Evolutionary conservation across 208 protist genomes (phyloP), one percentile per base, ranked within the genome.

Genomic region (Trypanosoma congolense): DNA sequence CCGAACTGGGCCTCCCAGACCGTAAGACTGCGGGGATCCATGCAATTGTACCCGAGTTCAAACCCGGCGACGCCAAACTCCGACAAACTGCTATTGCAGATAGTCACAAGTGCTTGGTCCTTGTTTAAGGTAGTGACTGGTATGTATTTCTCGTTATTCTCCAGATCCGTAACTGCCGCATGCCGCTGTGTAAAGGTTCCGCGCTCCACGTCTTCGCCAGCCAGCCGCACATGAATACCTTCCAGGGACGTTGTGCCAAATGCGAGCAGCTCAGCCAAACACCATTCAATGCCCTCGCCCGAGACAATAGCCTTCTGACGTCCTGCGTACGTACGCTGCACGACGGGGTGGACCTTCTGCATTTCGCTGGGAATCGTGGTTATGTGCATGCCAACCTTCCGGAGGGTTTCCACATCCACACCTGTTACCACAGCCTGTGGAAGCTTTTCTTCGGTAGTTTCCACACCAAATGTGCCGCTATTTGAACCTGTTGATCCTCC

Each of bases 1-100:
- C 97, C 98, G 75, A 99, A 99, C 76, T 99, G 98, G 24, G 97
- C 98, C 75, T 99, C 98, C 98, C 98, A 99, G 45, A 99, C 81
- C 8, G 97, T 89, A 21, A 99, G 74, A 24, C 75, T 70, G 50
- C 97, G 88, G n/a, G 93, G 92, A 66, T 90, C 95, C 65, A 97
- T 92, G 40, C 97, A 65, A 49, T 93, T 96, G 70, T 98, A 98
- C 65, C 93, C 96, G 41, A 97, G 77, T 75, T 99, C 97, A 53
- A 98, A 99, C 38, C 98, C 98, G 26, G 98, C 87, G 10, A 99
- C 96, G 29, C 77, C 97, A 57, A 95, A 93, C 75, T 99, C 97
- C 35, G 87, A 96, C 30, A 99, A 87, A 53, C 75, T 91, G 52
- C 84, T 97, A 80, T 99, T 99, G 38, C 67, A 82, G 31, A 98